These are phyloP conservation scores for Yamadazyma blattariae DNA, from an alignment of 1,139 yeast genomes.

Conservation along the genomic window DNA sequence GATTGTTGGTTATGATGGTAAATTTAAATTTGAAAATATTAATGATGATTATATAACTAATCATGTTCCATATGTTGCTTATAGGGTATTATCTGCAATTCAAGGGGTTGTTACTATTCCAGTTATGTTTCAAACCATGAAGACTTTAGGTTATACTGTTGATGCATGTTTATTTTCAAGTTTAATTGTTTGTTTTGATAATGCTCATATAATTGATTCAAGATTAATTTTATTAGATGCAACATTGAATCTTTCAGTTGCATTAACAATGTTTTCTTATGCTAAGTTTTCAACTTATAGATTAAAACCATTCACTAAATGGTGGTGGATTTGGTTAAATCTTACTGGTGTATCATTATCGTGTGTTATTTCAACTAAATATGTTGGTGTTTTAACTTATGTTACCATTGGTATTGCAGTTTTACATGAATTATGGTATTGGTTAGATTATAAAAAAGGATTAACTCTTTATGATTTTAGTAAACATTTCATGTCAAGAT, in stretches of 20 bases:
- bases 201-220: slow-evolving; percentile 90
- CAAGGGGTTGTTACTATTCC: slow-evolving; percentile 86
- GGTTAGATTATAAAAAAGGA: slow-evolving; percentile 73
- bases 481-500: slow-evolving; percentile 76
- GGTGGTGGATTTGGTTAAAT: slow-evolving; percentile 89
- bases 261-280: slow-evolving; percentile 73
- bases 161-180: slow-evolving; percentile 80
- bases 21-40: slow-evolving; percentile 85
- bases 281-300: slow-evolving; percentile 78
- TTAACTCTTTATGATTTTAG: slow-evolving; percentile 55
- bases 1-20: slow-evolving; percentile 84
- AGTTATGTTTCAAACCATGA: slow-evolving; percentile 74
- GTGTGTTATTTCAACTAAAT: slow-evolving; percentile 89
- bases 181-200: slow-evolving; percentile 77
- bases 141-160: slow-evolving; percentile 77
- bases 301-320: slow-evolving; percentile 54
- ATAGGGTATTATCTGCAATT: slow-evolving; percentile 77
- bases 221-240: slow-evolving; percentile 90
- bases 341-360: slow-evolving; percentile 84
- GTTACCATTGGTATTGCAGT: slow-evolving; percentile 87
- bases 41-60: slow-evolving; percentile 77
- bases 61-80: slow-evolving; percentile 86
- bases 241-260: slow-evolving; percentile 78
- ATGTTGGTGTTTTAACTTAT: slow-evolving; percentile 92
- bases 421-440: slow-evolving; percentile 77